These are phyloP conservation scores for Alternaria triticimaculans DNA, from an alignment of 2,329 filamentous ascomycete genomes.

Conservation along the genomic window DNA sequence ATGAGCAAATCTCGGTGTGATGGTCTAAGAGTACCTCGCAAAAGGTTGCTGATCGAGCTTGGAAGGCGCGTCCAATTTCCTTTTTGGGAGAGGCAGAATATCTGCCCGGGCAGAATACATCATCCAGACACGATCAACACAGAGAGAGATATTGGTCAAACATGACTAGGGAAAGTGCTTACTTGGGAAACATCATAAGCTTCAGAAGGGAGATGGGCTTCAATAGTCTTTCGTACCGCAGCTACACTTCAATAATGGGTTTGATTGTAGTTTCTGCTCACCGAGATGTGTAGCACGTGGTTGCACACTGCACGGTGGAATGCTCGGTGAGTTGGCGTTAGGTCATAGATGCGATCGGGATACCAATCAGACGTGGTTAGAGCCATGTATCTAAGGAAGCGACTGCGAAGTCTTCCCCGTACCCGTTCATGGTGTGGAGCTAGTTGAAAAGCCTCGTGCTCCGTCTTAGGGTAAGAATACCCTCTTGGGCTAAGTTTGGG, in stretches of 20 bases:
- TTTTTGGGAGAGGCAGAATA: neutral
- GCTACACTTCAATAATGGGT: neutral
- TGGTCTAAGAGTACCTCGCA: neutral
- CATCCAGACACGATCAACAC: neutral
- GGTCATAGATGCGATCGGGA: neutral
- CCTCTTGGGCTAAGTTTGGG: conserved; percentile 18
- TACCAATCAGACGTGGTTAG: conserved; percentile 5
- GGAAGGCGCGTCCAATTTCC: neutral
- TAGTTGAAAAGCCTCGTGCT: neutral
- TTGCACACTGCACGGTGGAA: conserved; percentile 1
- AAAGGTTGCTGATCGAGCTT: neutral
- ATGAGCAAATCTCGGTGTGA: neutral
- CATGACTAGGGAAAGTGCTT: neutral
- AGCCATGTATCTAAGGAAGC: neutral
- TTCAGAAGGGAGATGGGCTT: neutral
- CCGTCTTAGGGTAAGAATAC: conserved; percentile 16
- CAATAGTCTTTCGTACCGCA: neutral
- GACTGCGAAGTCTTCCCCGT: neutral
- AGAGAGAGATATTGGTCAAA: neutral
- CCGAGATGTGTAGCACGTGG: neutral
- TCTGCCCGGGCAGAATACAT: conserved; percentile 4
- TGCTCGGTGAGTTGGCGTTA: conserved; percentile 8
- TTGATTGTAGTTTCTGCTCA: neutral
- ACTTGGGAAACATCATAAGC: neutral
- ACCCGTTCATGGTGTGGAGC: neutral